phyloP scores from a whole-genome alignment of 2,329 filamentous ascomycete species.

The Fusarium sp. region DNA sequence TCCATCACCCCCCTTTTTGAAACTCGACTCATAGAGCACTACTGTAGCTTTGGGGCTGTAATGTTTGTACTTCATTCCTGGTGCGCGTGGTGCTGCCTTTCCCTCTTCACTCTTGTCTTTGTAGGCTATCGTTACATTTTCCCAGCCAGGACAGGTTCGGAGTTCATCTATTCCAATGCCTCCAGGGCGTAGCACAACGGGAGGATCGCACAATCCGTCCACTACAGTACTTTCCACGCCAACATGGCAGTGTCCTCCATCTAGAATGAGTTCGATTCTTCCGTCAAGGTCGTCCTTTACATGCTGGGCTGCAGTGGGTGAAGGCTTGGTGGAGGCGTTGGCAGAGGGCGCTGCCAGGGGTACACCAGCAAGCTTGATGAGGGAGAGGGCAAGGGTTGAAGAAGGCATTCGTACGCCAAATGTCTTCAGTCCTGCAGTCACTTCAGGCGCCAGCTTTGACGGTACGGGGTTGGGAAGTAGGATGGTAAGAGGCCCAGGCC shows the following conservation, averaged over 20 bases:
- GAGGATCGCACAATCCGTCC: constrained; percentile 85
- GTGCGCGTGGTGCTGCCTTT: constrained; percentile 78
- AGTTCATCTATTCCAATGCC: constrained; percentile 88
- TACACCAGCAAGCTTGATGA: constrained; percentile 82
- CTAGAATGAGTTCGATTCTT: constrained; percentile 86
- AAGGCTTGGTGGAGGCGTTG: constrained; percentile 93
- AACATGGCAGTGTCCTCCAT: constrained; percentile 87
- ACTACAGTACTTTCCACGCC: constrained; percentile 98
- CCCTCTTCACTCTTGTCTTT: constrained; percentile 78
- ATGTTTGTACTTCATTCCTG: constrained; percentile 99
- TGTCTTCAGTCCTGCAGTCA: constrained; percentile 85
- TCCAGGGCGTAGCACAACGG: constrained; percentile 85
- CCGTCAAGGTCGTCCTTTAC: constrained; percentile 87
- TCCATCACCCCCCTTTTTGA: constrained; percentile 52
- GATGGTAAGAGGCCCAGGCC: constrained; percentile 95
- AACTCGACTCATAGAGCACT: constrained; percentile 78
- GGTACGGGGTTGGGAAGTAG: constrained; percentile 80
- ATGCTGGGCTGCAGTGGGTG: constrained; percentile 89
- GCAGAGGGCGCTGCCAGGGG: constrained; percentile 93
- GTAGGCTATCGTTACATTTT: constrained; percentile 80
- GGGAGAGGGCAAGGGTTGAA: constrained; percentile 83
- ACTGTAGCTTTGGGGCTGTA: constrained; percentile 93
- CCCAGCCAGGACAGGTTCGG: constrained; percentile 81
- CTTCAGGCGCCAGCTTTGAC: constrained; percentile 85
- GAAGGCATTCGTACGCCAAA: constrained; percentile 94